Base-by-base conservation (phyloP, 202 grass and related monocot species). In the Saccharum hybrid region DNA sequence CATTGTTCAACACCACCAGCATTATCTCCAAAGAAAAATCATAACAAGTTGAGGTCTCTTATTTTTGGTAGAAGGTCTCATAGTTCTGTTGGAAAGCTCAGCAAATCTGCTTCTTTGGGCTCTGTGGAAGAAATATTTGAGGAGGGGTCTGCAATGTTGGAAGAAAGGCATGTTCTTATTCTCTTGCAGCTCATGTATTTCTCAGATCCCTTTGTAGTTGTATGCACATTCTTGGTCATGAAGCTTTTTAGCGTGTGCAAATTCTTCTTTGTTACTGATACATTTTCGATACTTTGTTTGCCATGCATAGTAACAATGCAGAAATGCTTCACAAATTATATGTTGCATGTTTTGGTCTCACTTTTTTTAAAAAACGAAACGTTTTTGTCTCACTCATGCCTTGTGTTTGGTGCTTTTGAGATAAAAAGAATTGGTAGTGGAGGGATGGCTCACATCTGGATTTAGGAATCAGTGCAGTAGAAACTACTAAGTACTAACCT, bases 91-190 rank as follows among this genome's bases (percentile, higher is more conserved):
- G 87, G 92, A 70, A 94, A 94, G 85, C 84, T 78, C 71, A 79
- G 74, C 77, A 89, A 77, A 71, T 82, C 85, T 81, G 78, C 86
- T 75, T 90, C 89, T 66, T 82, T 94, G 82, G 77, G 83, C 6
- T 84, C 89, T 66, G 85, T 98, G 9, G 95, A 98, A 83, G 92
- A 94, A 91, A 72, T 98, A 78, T 94, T 98, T 78, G 95, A 98
- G 89, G 92, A 94, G 54, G 92, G 95, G 9, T 98, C 95, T 81
- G 95, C 95, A 83, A 87, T 90, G 87, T 84, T 98, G 76, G 95
- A 98, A 90, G 89, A 94, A 93, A 98, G 96, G 96, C 84, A 88
- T 83, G 63, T 76, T 76, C 64, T 87, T 40, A 37, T 36, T 65
- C 61, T 79, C 60, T 56, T 74, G 54, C 74, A 48, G 10, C 72